Percentiles rank a stretch among this genome's conserved stretches.
phyloP scores from a whole-genome alignment of 1,284 basidiomycete species.

The Irpex rosettiformis region DNA sequence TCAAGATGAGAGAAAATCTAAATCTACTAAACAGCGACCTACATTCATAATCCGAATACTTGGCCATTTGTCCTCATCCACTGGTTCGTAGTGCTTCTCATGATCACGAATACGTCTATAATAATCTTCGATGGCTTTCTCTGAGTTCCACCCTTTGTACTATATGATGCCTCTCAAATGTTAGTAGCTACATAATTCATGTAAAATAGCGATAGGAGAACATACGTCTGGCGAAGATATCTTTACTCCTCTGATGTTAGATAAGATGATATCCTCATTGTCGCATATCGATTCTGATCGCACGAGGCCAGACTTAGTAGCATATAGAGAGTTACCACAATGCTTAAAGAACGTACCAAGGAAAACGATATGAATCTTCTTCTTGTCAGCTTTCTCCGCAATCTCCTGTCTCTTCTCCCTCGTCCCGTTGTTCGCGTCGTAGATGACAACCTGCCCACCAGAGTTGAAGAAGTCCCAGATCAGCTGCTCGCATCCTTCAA shows the following conservation, averaged over 20 bases:
- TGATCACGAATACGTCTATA: conserved; percentile 87
- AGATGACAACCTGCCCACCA: conserved; percentile 95
- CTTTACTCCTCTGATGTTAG: conserved; percentile 95
- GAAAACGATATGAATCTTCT: conserved; percentile 88
- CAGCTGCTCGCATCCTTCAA: conserved; percentile 79
- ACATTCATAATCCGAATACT: conserved; percentile 97
- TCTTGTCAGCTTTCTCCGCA: conserved; percentile 81
- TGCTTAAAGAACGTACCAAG: conserved; percentile 74
- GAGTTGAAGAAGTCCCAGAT: conserved; percentile 88
- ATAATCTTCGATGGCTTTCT: conserved; percentile 90
- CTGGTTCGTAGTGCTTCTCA: conserved; percentile 85
- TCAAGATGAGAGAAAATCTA: background rate
- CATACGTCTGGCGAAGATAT: conserved; percentile 94
- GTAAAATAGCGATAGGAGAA: conserved; percentile 16
- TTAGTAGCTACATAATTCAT: conserved; percentile 5
- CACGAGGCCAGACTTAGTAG: background rate
- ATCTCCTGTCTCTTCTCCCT: conserved; percentile 64
- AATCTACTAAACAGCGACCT: conserved; percentile 19
- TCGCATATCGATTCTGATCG: conserved; percentile 79
- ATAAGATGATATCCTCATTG: conserved; percentile 88
- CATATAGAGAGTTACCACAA: too few species aligned
- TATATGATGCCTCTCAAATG: conserved; percentile 33
- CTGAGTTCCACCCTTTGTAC: conserved; percentile 93
- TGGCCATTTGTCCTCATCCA: conserved; percentile 83
- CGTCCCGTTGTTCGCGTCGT: conserved; percentile 98